Conservation (phyloP, 2,329 filamentous ascomycete genomes). For the Rosellinia necatrix region DNA sequence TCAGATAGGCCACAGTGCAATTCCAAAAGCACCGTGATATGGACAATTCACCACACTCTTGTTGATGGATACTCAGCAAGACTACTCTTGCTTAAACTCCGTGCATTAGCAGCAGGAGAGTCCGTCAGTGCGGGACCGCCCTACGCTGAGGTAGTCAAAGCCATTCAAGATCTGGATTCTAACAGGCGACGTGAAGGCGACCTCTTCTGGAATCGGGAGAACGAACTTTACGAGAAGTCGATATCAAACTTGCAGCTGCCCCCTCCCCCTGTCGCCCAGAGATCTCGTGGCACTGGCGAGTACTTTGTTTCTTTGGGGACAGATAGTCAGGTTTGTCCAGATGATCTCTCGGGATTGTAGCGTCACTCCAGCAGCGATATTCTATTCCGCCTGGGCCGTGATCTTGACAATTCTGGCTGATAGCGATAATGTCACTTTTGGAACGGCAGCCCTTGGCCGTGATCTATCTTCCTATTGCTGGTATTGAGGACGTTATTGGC, state of each 20-base stretch:
- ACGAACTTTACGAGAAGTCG: too few species aligned
- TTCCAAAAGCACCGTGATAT: constrained; percentile 5
- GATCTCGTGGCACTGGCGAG: too few species aligned
- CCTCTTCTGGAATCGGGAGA: too few species aligned
- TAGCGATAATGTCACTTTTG: constrained; percentile 42
- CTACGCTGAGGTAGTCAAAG: neutral
- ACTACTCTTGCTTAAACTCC: constrained; percentile 2
- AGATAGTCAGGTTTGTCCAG: neutral
- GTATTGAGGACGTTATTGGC: constrained; percentile 39
- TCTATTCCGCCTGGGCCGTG: constrained; percentile 44
- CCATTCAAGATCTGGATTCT: neutral
- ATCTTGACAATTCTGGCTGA: constrained; percentile 39
- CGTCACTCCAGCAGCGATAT: neutral
- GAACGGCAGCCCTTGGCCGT: constrained; percentile 43
- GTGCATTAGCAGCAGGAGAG: neutral
- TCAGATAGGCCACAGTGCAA: neutral
- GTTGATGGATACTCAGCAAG: constrained; percentile 7
- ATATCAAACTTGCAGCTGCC: too few species aligned
- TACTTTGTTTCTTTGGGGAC: neutral
- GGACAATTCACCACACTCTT: constrained; percentile 14
- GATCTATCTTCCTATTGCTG: constrained; percentile 39
- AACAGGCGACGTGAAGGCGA: too few species aligned
- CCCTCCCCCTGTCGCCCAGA: too few species aligned
- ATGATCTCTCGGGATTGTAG: too few species aligned
- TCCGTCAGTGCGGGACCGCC: neutral